Evolutionary conservation across 1,284 basidiomycete species (phyloP).

Genomic region (Naganishia sp.): DNA sequence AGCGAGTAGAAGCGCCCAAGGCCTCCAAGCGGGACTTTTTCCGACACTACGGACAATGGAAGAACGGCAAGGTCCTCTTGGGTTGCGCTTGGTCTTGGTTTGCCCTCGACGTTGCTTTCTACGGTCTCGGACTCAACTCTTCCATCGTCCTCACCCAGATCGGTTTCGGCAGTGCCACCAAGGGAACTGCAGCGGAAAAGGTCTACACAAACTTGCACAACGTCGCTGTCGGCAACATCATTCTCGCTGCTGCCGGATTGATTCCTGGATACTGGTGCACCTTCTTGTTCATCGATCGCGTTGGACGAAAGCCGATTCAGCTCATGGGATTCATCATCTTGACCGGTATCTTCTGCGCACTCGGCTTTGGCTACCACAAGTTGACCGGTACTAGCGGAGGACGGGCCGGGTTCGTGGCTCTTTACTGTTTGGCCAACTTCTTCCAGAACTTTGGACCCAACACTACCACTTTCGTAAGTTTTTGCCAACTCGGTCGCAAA

Average conservation of each 20-base stretch:
- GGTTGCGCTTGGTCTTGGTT: conserved; percentile 65
- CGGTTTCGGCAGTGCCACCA: conserved; percentile 56
- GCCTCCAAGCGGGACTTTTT: conserved; percentile 67
- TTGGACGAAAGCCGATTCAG: conserved; percentile 57
- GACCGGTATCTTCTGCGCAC: conserved; percentile 62
- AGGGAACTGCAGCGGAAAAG: conserved; percentile 48
- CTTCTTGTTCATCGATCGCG: conserved; percentile 50
- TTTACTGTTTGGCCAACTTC: conserved; percentile 57
- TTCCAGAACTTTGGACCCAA: conserved; percentile 68
- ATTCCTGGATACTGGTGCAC: conserved; percentile 57
- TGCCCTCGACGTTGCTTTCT: conserved; percentile 66
- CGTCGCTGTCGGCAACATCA: conserved; percentile 59
- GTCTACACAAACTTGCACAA: conserved; percentile 54
- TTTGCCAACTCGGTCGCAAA: background rate
- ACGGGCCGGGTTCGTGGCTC: conserved; percentile 68
- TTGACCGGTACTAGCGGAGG: conserved; percentile 61
- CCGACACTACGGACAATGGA: conserved; percentile 55
- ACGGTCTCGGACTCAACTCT: conserved; percentile 79
- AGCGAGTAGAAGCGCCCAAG: conserved; percentile 66
- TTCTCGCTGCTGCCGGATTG: conserved; percentile 64
- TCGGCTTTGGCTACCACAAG: conserved; percentile 71
- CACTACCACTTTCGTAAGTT: conserved; percentile 66
- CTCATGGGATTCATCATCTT: conserved; percentile 74
- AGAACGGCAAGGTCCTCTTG: conserved; percentile 57
- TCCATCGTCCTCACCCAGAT: conserved; percentile 62